These are phyloP conservation scores for Meira miltonrushii DNA, from an alignment of 1,284 basidiomycete genomes.

Conservation along the genomic window DNA sequence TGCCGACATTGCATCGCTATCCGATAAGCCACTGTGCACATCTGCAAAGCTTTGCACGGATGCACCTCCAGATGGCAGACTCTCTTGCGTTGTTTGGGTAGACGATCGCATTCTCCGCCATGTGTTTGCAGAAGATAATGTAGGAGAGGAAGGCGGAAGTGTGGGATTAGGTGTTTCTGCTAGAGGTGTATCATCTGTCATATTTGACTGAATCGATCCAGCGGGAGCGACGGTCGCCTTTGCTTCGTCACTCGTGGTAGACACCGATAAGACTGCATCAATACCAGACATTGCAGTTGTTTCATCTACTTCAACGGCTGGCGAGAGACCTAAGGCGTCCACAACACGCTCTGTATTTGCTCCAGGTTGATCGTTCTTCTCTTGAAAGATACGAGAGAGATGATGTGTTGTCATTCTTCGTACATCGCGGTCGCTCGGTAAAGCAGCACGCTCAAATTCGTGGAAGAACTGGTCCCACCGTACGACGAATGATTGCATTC, in stretches of 20 bases:
- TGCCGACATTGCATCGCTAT: neutral
- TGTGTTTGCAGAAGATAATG: neutral
- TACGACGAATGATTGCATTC: slow-evolving; percentile 89
- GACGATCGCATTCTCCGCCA: neutral
- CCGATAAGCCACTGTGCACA: too few species aligned
- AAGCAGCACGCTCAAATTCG: slow-evolving; percentile 50
- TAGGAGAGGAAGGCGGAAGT: neutral
- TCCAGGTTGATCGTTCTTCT: slow-evolving; percentile 52
- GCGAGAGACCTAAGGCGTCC: slow-evolving; percentile 28
- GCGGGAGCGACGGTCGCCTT: neutral
- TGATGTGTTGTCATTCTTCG: slow-evolving; percentile 51
- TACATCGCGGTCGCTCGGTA: slow-evolving; percentile 56
- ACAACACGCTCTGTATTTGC: slow-evolving; percentile 14
- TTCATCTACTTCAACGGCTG: slow-evolving; percentile 48
- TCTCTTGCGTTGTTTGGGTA: neutral
- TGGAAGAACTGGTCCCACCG: slow-evolving; percentile 85
- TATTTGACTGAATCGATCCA: neutral
- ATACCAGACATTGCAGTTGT: slow-evolving; percentile 9
- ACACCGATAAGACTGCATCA: neutral
- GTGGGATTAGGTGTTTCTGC: neutral
- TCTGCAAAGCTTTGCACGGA: neutral
- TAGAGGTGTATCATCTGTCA: neutral
- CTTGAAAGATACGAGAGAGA: slow-evolving; percentile 58
- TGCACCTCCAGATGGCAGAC: neutral
- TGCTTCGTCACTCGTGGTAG: slow-evolving; percentile 6